Base-by-base conservation (phyloP, 208 protist species). In the Angomonas ambiguus region DNA sequence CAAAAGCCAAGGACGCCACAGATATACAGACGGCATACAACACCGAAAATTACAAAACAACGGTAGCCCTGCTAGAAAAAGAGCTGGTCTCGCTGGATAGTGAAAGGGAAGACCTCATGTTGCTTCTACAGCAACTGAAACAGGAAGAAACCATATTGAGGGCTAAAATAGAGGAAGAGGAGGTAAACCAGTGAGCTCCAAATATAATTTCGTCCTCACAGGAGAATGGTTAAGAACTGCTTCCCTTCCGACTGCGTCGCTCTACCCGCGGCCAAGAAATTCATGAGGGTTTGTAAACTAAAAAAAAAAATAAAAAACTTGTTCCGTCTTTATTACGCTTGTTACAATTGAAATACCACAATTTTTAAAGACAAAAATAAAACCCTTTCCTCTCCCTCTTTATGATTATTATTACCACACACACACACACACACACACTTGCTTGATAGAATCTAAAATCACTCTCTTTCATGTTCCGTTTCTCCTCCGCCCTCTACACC, bases 71-170 rank as follows among this genome's bases (percentile, higher is more conserved):
- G 3, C 13, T 58, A 11, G 78, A 80, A 28, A 41, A 41, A 34
- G 62, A 74, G n/a, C 79, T 85, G 32, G 60, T 72, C 20, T 65
- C 79, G 8, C 72, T 90, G 8, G 79, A 88, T 51, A 71, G 78
- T 32, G 81, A 93, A 62, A 75, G 64, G 56, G 22, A 61, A 11
- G 67, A 79, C 53, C 59, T 85, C 35, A 42, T 71, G 20, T 51
- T 48, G 13, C 0, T 76, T 2, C 20, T 62, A 31, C 20, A 13
- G 0, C 30, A 55, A 25, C 48, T 92, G 62, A 69, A 62, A 18
- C 34, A 2, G 5, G 33, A 62, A 38, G 57, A 62, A 25, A 38
- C 34, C 18, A 30, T 48, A 41, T 24, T 35, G n/a, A n/a, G 41
- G 11, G 41, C 32, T 10, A 24, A 33, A 45, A 30, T 62, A 2